A percentile compares a stretch with the other conserved stretches of the same genome.
phyloP scores from a whole-genome alignment of 495 filamentous ascomycete genomes.

The Aspergillus saccharolyticus region DNA sequence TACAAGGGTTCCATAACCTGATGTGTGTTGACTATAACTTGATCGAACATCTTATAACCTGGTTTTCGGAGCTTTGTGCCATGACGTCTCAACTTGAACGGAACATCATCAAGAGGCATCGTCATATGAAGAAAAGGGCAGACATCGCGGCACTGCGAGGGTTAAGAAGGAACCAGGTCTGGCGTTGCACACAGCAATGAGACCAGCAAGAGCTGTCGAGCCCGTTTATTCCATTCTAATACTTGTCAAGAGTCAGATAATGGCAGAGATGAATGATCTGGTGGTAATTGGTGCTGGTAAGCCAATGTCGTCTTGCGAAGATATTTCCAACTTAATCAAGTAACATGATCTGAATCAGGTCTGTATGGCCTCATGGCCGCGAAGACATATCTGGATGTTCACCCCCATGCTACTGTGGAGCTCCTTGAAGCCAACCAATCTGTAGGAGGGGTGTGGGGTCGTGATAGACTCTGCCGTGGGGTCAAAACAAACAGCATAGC shows the following conservation, averaged over 20 bases:
- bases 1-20: not conserved
- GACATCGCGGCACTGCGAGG: not conserved
- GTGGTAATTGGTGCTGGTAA: not conserved
- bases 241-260: not conserved
- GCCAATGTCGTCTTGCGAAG: not conserved
- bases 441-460: not conserved
- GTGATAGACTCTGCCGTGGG: not conserved
- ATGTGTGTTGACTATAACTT: not conserved
- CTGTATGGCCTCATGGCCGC: not conserved
- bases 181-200: too few relatives aligned
- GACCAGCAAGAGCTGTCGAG: too few relatives aligned
- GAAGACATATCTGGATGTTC: not conserved
- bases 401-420: not conserved
- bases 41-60: not conserved
- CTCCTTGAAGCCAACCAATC: not conserved
- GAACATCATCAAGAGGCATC: not conserved
- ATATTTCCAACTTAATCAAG: not conserved
- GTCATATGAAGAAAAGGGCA: not conserved
- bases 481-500: slow-evolving; percentile 13
- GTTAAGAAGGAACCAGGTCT: not conserved
- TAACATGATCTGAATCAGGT: not conserved
- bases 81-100: not conserved
- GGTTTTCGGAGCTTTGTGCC: not conserved
- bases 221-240: not conserved
- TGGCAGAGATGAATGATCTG: not conserved